Conservation (phyloP, 371 early-diverging fungal species). For the Scutellospora calospora region DNA sequence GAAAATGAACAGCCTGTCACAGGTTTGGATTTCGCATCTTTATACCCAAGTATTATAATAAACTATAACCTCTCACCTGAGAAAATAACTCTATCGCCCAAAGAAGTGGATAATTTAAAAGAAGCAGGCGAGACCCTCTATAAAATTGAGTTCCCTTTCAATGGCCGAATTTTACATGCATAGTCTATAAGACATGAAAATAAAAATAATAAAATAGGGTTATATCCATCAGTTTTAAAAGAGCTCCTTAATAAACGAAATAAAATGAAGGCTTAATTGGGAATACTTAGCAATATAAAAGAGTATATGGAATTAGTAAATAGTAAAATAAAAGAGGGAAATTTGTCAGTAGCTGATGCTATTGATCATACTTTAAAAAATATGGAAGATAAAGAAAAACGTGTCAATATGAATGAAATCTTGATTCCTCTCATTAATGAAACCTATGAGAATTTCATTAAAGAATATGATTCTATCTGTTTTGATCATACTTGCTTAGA, state of each 20-base stretch:
- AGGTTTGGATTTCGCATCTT: constrained; percentile 10
- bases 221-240: constrained; percentile 25
- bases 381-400: background rate
- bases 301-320: background rate
- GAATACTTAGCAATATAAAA: background rate
- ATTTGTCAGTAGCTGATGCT: background rate
- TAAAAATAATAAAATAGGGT: background rate
- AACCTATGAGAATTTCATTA: background rate
- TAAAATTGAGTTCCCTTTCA: constrained; percentile 31
- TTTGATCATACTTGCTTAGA: constrained; percentile 10
- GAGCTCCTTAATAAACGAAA: background rate
- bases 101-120: background rate
- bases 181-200: constrained; percentile 24
- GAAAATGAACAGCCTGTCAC: background rate
- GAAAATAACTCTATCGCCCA: background rate
- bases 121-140: background rate
- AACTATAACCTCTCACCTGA: constrained; percentile 10
- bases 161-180: constrained; percentile 17
- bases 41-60: constrained; percentile 31
- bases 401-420: constrained; percentile 13
- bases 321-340: background rate
- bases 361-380: constrained; percentile 2
- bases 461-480: background rate
- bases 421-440: background rate
- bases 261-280: background rate